Conservation (phyloP, 2,329 filamentous ascomycete genomes). For the Amesomyces nigricolor region DNA sequence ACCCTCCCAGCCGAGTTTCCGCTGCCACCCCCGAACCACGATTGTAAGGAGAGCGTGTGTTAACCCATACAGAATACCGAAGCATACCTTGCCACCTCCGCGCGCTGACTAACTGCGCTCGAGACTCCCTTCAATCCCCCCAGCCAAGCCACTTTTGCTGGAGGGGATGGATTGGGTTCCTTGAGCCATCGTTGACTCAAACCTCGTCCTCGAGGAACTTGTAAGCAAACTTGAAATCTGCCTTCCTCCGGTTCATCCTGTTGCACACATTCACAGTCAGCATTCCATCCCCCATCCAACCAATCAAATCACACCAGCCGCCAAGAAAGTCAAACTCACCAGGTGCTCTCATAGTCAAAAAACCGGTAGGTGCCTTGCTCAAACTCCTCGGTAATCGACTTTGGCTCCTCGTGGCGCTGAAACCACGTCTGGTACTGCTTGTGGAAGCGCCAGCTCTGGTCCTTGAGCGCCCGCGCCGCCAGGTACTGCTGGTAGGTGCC, state of each 20-base stretch:
- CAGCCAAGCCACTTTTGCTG: not conserved
- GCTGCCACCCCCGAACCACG: too few species aligned
- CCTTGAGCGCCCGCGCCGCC: slow-evolving; percentile 93
- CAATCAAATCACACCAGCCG: too few species aligned
- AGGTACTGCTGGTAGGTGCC: slow-evolving; percentile 93
- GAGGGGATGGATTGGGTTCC: not conserved
- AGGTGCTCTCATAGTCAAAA: slow-evolving; percentile 99
- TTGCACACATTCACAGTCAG: not conserved
- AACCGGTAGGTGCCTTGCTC: slow-evolving; percentile 99
- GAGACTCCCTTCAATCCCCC: too few species aligned
- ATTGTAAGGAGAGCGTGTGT: not conserved
- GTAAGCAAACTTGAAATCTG: slow-evolving; percentile 97
- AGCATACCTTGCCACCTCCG: not conserved
- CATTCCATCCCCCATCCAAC: not conserved
- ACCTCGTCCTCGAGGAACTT: slow-evolving; percentile 96
- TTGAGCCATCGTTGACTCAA: slow-evolving; percentile 4
- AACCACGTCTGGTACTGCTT: slow-evolving; percentile 99
- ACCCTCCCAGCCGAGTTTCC: too few species aligned
- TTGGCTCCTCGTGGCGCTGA: slow-evolving; percentile 95
- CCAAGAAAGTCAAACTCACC: slow-evolving; percentile 53
- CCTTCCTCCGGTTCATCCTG: slow-evolving; percentile 98
- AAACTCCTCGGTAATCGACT: slow-evolving; percentile 96
- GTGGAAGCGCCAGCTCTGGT: slow-evolving; percentile 98
- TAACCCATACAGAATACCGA: not conserved
- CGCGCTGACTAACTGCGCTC: too few species aligned